Conservation (phyloP, 2,329 filamentous ascomycete genomes). For the Penicillium sp. region DNA sequence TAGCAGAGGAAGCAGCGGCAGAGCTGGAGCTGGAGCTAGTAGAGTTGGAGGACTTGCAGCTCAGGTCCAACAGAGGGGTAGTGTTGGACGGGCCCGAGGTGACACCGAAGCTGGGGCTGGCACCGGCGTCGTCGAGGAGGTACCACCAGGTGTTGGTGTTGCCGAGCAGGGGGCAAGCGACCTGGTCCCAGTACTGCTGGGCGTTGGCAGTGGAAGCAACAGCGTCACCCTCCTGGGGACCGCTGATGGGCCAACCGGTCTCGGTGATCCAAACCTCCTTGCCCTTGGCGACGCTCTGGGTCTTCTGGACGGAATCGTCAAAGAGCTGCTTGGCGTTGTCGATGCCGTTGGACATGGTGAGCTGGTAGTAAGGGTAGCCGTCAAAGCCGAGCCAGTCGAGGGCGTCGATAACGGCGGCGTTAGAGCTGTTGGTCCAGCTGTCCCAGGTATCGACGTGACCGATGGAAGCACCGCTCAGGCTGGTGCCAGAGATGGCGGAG, state of each 20-base stretch:
- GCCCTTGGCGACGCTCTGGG: conserved; percentile 57
- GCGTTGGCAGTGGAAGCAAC: conserved; percentile 67
- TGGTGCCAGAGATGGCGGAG: conserved; percentile 61
- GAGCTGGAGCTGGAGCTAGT: conserved; percentile 22
- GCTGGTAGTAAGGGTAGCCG: conserved; percentile 81
- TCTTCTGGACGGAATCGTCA: conserved; percentile 62
- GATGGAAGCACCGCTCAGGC: conserved; percentile 54
- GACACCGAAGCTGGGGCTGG: conserved; percentile 42
- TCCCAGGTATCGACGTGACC: conserved; percentile 93
- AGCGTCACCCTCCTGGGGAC: conserved; percentile 60
- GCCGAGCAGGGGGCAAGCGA: conserved; percentile 62
- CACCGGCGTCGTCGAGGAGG: conserved; percentile 38
- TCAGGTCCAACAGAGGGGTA: conserved; percentile 40
- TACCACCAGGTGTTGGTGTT: conserved; percentile 46
- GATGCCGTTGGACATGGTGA: conserved; percentile 65
- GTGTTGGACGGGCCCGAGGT: conserved; percentile 34
- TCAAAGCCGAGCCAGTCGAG: conserved; percentile 81
- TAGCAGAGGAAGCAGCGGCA: conserved; percentile 19
- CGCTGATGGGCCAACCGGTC: conserved; percentile 80
- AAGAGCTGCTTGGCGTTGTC: conserved; percentile 65
- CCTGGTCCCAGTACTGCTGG: conserved; percentile 74
- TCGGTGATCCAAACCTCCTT: conserved; percentile 85
- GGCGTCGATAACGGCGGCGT: conserved; percentile 66
- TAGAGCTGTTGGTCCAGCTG: conserved; percentile 70
- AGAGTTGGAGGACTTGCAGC: conserved; percentile 24